These are phyloP conservation scores for Chamaecrista fasciculata DNA, from an alignment of 306 rosid genomes.

Conservation along the genomic window DNA sequence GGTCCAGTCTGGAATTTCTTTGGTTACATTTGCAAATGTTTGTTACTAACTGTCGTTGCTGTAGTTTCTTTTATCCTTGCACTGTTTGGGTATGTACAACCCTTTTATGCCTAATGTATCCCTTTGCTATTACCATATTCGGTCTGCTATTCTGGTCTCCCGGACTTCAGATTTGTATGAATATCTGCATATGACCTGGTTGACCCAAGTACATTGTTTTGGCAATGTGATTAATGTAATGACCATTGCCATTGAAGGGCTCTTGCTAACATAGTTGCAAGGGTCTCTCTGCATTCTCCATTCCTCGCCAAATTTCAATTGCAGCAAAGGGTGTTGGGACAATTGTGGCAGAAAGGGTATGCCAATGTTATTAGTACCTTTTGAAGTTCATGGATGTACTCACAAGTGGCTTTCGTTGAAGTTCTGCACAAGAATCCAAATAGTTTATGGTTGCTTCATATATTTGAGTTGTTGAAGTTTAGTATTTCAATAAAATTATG, in stretches of 20 bases:
- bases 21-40: conserved; percentile 44
- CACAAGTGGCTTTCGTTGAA: neutral
- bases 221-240: conserved; percentile 3
- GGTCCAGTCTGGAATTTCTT: conserved; percentile 35
- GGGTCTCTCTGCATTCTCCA: neutral
- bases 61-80: conserved; percentile 25
- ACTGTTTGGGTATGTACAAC: conserved; percentile 26
- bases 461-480: too few species aligned
- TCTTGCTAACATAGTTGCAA: neutral
- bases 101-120: conserved; percentile 1
- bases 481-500: too few species aligned
- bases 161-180: neutral
- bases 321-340: neutral
- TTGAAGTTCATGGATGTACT: conserved; percentile 8
- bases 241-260: conserved; percentile 12
- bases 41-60: conserved; percentile 31
- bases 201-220: neutral
- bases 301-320: neutral
- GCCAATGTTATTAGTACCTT: neutral
- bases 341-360: neutral
- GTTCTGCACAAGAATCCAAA: neutral
- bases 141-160: conserved; percentile 19
- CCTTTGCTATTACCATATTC: conserved; percentile 11
- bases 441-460: too few species aligned
- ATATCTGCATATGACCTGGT: neutral